phyloP scores from a whole-genome alignment of 371 early-diverging fungal species.

The Actinomortierella ambigua region DNA sequence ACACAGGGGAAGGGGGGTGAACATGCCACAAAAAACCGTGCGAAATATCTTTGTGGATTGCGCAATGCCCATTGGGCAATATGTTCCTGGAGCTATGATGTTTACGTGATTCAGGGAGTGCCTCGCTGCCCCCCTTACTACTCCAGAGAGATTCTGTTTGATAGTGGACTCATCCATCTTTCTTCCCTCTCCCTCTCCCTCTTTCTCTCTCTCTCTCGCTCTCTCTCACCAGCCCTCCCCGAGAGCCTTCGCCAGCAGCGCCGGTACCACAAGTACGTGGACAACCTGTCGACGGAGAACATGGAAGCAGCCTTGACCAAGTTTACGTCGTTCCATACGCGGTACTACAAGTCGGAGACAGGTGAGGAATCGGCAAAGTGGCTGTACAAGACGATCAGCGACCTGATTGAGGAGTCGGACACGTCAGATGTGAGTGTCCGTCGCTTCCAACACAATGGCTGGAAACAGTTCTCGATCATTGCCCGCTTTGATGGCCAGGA shows the following conservation, averaged over 20 bases:
- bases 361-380: slow-evolving; percentile 79
- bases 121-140: too few species aligned
- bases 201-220: slow-evolving; percentile 1
- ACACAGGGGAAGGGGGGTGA: too few species aligned
- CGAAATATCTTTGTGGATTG: too few species aligned
- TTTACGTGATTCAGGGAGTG: too few species aligned
- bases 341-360: slow-evolving; percentile 84
- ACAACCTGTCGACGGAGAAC: slow-evolving; percentile 59
- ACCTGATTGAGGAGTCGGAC: slow-evolving; percentile 51
- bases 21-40: too few species aligned
- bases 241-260: slow-evolving; percentile 50
- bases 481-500: slow-evolving; percentile 73
- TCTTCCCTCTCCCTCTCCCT: neutral
- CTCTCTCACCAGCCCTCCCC: slow-evolving; percentile 49
- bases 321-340: slow-evolving; percentile 84
- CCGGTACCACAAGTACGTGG: slow-evolving; percentile 61
- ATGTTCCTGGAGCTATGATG: too few species aligned
- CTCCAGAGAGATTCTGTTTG: too few species aligned
- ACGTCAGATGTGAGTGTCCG: slow-evolving; percentile 67
- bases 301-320: slow-evolving; percentile 69
- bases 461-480: slow-evolving; percentile 66
- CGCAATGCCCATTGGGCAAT: too few species aligned
- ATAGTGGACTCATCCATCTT: too few species aligned
- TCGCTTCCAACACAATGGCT: slow-evolving; percentile 72
- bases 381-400: slow-evolving; percentile 68